Evolutionary conservation across 2,329 filamentous ascomycete species (phyloP).

Genomic region (Fusarium sp.): DNA sequence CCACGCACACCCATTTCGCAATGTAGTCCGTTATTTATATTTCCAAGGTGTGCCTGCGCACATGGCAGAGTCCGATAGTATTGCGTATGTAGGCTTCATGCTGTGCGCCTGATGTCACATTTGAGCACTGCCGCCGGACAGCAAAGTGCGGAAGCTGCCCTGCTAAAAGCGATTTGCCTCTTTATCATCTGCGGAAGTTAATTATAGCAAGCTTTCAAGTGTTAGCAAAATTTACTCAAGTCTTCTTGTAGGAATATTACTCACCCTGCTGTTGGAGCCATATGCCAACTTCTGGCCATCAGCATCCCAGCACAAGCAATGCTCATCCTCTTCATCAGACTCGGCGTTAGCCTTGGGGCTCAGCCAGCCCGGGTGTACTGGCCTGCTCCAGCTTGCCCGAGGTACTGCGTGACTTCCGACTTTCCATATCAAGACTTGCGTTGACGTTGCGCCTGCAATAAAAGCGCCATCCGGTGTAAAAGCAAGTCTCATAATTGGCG

Average conservation of each 20-base stretch:
- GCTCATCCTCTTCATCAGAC: conserved; percentile 70
- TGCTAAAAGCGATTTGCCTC: background rate
- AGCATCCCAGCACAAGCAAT: conserved; percentile 73
- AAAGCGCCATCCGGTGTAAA: conserved; percentile 75
- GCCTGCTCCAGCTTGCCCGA: conserved; percentile 70
- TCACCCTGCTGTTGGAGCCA: conserved; percentile 72
- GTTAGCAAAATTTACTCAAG: conserved; percentile 22
- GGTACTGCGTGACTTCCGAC: conserved; percentile 70
- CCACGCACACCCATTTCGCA: conserved; percentile 14
- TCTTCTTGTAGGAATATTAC: conserved; percentile 49
- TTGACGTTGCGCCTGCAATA: conserved; percentile 71
- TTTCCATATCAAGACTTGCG: conserved; percentile 74
- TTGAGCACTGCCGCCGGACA: background rate
- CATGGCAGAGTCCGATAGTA: conserved; percentile 9
- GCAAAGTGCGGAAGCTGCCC: background rate
- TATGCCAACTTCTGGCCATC: conserved; percentile 73
- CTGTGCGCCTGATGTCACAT: conserved; percentile 3
- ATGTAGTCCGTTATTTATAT: conserved; percentile 15
- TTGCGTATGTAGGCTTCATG: conserved; percentile 11
- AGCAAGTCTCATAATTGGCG: conserved; percentile 68
- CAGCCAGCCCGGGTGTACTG: conserved; percentile 68
- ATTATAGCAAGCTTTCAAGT: conserved; percentile 62
- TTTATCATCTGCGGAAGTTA: conserved; percentile 60
- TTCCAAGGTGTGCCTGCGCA: conserved; percentile 7
- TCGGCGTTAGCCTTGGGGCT: conserved; percentile 68